Evolutionary conservation across 257 asterid genomes (phyloP).

Genomic region (Handroanthus guayacan): DNA sequence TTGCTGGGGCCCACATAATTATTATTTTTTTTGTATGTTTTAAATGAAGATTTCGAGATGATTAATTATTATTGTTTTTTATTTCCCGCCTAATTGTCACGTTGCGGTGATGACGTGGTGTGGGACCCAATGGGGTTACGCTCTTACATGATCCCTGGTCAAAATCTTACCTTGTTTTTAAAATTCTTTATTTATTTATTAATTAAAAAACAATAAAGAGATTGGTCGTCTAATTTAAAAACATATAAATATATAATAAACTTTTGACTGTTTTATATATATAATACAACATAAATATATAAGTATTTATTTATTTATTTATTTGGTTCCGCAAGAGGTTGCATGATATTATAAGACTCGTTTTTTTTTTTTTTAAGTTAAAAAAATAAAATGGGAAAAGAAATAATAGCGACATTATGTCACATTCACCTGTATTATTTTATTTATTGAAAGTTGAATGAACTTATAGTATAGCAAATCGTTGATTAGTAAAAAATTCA

Average conservation of each 20-base stretch:
- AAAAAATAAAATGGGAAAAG: no score
- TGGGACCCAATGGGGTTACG: constrained; percentile 41
- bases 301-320: no score
- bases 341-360: no score
- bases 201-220: neutral
- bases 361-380: no score
- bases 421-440: no score
- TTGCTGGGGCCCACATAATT: constrained; percentile 31
- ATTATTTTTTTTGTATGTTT: neutral
- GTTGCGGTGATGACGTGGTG: constrained; percentile 41
- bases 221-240: neutral
- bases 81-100: constrained; percentile 49
- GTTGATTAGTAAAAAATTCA: no score
- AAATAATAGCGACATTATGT: no score
- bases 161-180: neutral
- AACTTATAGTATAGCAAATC: no score
- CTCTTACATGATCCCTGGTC: constrained; percentile 23
- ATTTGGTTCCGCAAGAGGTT: no score
- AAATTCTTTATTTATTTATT: neutral
- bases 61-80: neutral
- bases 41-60: neutral
- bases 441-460: no score
- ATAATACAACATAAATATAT: no score
- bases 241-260: no score
- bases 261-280: neutral